Evolutionary conservation across 1,284 basidiomycete genomes (phyloP), one percentile per base, ranked within the genome.

Genomic region (Porogramme epimiltina): DNA sequence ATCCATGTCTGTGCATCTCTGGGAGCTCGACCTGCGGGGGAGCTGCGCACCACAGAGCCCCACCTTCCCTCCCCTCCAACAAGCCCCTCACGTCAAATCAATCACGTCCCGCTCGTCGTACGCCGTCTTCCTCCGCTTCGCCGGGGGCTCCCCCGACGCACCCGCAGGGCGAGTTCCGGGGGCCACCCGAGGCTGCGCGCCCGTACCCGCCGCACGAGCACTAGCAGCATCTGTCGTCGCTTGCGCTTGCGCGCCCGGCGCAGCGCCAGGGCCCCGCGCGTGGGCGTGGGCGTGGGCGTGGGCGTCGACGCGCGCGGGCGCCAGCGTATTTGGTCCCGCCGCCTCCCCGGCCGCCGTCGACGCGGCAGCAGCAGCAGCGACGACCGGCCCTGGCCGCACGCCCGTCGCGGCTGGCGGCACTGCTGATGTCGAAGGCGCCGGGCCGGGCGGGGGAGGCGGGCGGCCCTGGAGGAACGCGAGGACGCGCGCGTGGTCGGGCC

Each of bases 111-210:
- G 3, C 18, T 25, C 39, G 23, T 42, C 18, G 28, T 51, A 51
- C 22, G 49, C 20, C 26, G 45, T 37, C 40, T 51, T 51, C 33
- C 44, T 46, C 4, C 49, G 39, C 38, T 51, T 51, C n/a, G 34
- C 16, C 8, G 41, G 41, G 13, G 24, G 39, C 19, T n/a, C 39
- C n/a, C 28, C 41, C 46, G 18, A 19, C 18, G 20, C 8, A 40
- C 28, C 28, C 28, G 6, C 19, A 40, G 20, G 19, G 15, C 23
- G 39, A 19, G 19, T 6, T 4, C 39, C 39, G 10, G 22, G 23
- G 4, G 6, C 23, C 28, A 13, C 28, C 8, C 28, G 6, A 31
- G 28, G 28, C 28, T 31, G 28, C 13, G 28, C 28, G 28, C 28
- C 28, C 28, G 13, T n/a, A n/a, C n/a, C n/a, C n/a, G n/a, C n/a